These are phyloP conservation scores for Solanum rostratum DNA, from an alignment of 257 asterid genomes.

Conservation along the genomic window DNA sequence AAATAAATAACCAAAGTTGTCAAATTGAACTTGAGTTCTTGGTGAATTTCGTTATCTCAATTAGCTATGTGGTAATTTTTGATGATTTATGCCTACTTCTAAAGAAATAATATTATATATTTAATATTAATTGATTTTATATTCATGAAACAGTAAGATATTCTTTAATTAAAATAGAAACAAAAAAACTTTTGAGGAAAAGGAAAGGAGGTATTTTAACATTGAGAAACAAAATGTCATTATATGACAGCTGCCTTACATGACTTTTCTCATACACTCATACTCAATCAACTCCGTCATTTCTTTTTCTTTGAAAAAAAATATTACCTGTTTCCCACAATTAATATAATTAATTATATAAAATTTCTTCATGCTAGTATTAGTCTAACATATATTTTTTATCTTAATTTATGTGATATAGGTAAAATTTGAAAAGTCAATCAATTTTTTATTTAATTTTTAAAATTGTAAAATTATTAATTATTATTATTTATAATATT, in stretches of 20 bases:
- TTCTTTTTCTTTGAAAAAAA: background rate
- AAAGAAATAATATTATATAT: background rate
- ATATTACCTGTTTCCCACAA: background rate
- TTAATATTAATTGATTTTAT: background rate
- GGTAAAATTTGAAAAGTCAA: too few species aligned
- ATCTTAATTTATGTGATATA: too few species aligned
- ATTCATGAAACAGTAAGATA: background rate
- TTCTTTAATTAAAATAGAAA: background rate
- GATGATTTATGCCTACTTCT: background rate
- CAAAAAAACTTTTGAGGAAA: background rate
- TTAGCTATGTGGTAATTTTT: too few species aligned
- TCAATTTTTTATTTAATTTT: too few species aligned
- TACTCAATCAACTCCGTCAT: background rate
- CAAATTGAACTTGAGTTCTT: too few species aligned
- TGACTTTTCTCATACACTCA: background rate
- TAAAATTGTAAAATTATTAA: too few species aligned
- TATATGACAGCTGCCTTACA: background rate
- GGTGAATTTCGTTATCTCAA: too few species aligned
- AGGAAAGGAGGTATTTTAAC: background rate
- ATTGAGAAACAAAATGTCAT: background rate
- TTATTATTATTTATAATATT: too few species aligned
- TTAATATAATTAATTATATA: background rate
- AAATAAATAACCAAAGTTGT: too few species aligned
- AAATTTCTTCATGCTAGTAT: background rate
- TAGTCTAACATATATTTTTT: too few species aligned